Percentiles rank a stretch among this genome's conserved stretches.
Evolutionary conservation across 208 protist species (phyloP).

Genomic region (Acanthamoeba triangularis): DNA sequence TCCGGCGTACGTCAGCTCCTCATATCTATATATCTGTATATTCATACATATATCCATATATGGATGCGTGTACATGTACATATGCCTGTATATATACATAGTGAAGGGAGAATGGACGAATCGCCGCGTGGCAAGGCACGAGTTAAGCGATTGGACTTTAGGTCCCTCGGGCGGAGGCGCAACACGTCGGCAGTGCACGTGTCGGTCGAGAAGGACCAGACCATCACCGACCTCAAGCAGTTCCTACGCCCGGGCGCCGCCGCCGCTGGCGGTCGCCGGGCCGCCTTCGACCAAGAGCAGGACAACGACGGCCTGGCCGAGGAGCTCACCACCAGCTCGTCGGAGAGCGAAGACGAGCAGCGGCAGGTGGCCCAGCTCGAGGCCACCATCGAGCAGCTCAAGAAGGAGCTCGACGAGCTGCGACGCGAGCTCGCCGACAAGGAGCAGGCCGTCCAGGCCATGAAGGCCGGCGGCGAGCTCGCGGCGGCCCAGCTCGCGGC

Average conservation of each 20-base stretch:
- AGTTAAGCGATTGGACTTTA: neutral
- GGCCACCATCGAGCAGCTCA: neutral
- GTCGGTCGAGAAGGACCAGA: neutral
- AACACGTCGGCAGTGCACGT: neutral
- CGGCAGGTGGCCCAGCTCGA: neutral
- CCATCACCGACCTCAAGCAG: slow-evolving; percentile 21
- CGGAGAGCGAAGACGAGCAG: neutral
- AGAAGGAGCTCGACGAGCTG: neutral
- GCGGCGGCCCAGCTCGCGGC: neutral
- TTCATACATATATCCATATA: neutral
- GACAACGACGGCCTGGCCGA: neutral
- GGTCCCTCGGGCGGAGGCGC: neutral
- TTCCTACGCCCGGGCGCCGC: neutral
- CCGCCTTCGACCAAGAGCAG: neutral
- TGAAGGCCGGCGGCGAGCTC: neutral
- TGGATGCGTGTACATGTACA: neutral
- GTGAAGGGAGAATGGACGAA: neutral
- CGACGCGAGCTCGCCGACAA: neutral
- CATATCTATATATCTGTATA: neutral
- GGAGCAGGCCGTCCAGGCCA: neutral
- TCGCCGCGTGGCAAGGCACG: neutral
- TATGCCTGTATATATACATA: neutral
- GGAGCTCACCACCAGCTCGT: neutral
- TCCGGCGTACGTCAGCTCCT: neutral
- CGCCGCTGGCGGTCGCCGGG: neutral